Percentiles rank a stretch among this genome's conserved stretches.
Evolutionary conservation across 345 rosid genomes (phyloP).

Genomic region (Linum trigynum): DNA sequence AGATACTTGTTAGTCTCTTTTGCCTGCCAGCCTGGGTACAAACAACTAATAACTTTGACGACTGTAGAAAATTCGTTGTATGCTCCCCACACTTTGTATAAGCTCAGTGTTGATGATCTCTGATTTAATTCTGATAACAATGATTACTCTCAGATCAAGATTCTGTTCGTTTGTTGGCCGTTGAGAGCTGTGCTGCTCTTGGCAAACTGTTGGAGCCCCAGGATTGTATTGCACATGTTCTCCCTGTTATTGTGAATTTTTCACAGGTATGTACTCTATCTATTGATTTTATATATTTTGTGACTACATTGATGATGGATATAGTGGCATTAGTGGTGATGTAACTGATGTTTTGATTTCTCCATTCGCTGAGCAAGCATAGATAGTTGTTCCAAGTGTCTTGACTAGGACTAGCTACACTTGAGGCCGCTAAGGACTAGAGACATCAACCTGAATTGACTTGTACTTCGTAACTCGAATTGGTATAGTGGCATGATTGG

Average conservation of each 20-base stretch:
- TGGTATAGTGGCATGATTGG: neutral
- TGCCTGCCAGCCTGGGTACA: neutral
- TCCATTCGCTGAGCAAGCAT: too few relatives aligned
- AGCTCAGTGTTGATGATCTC: neutral
- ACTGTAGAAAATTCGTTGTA: neutral
- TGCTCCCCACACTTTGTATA: neutral
- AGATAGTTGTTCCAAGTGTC: too few relatives aligned
- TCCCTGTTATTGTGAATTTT: conserved; percentile 86
- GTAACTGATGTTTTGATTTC: too few relatives aligned
- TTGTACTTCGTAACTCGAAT: too few relatives aligned
- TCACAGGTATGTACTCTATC: conserved; percentile 53
- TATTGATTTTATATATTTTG: neutral
- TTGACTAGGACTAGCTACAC: too few relatives aligned
- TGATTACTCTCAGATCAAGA: conserved; percentile 58
- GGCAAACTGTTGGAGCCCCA: conserved; percentile 93
- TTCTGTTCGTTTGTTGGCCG: conserved; percentile 90
- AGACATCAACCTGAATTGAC: too few relatives aligned
- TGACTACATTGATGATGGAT: too few relatives aligned
- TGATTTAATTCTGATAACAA: neutral
- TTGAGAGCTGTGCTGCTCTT: conserved; percentile 94
- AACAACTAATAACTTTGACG: neutral
- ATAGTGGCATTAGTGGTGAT: too few relatives aligned
- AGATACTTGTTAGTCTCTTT: neutral
- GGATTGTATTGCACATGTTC: conserved; percentile 81
- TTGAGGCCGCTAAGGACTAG: too few relatives aligned